Conservation (phyloP, 2,329 filamentous ascomycete species). For the Nannizziopsis arthrosporioides region DNA sequence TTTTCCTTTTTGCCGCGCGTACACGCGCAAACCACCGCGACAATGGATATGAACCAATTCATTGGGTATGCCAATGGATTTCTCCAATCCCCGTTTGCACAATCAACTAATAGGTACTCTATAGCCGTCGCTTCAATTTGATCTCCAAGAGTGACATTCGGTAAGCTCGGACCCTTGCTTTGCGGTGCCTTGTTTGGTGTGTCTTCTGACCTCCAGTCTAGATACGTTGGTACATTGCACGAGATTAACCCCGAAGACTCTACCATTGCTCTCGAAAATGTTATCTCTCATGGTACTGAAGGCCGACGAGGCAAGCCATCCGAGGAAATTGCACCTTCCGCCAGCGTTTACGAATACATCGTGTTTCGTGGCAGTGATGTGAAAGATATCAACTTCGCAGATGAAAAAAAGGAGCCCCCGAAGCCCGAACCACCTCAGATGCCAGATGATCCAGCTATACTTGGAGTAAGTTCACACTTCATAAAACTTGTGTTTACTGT, state of each 20-base stretch:
- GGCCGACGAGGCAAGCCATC: conserved; percentile 66
- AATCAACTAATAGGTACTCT: conserved; percentile 11
- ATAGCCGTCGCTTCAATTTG: conserved; percentile 82
- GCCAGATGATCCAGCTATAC: conserved; percentile 89
- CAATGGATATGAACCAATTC: conserved; percentile 41
- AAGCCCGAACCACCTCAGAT: conserved; percentile 65
- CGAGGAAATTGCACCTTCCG: conserved; percentile 72
- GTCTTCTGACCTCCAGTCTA: conserved; percentile 29
- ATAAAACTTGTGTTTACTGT: conserved; percentile 16
- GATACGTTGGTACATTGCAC: conserved; percentile 90
- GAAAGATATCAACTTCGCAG: conserved; percentile 91
- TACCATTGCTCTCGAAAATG: conserved; percentile 93
- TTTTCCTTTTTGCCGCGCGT: conserved; percentile 18
- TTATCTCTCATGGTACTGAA: conserved; percentile 87
- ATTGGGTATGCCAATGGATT: conserved; percentile 33
- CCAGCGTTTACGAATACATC: conserved; percentile 94
- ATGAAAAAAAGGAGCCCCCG: conserved; percentile 59
- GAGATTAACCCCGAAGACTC: conserved; percentile 97
- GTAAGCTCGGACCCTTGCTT: conserved; percentile 45
- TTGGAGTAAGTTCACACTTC: conserved; percentile 64
- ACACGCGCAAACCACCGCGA: conserved; percentile 25
- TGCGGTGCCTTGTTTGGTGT: background rate
- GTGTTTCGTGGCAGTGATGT: conserved; percentile 97
- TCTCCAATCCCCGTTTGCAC: conserved; percentile 12
- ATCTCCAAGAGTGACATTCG: conserved; percentile 97